Conservation (phyloP, 2,329 filamentous ascomycete genomes). For the Exophiala bonariae region DNA sequence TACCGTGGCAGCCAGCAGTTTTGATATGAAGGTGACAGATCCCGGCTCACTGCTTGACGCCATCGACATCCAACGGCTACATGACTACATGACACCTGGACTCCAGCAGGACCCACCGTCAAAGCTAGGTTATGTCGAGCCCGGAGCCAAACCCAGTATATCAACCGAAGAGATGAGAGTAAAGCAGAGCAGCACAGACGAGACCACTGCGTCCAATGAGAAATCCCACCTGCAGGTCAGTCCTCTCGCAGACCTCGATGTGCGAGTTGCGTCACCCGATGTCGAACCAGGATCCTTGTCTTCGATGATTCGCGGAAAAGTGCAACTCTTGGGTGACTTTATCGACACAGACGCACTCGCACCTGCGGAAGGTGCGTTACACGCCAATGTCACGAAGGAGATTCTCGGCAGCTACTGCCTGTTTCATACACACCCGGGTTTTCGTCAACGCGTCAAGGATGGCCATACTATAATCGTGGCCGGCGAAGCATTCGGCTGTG, state of each 20-base stretch:
- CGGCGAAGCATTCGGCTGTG: constrained; percentile 47
- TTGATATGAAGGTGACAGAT: constrained; percentile 45
- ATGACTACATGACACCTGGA: neutral
- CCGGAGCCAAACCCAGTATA: too few relatives aligned
- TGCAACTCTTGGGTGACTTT: constrained; percentile 45
- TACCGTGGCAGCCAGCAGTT: constrained; percentile 48
- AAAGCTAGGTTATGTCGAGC: neutral
- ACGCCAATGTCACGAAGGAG: constrained; percentile 26
- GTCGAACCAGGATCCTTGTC: neutral
- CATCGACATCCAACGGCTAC: constrained; percentile 29
- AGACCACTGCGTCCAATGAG: neutral
- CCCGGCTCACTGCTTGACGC: constrained; percentile 33
- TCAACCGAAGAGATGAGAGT: too few relatives aligned
- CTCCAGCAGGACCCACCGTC: neutral
- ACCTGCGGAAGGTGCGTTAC: neutral
- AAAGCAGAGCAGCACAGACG: neutral
- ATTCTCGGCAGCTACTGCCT: constrained; percentile 41
- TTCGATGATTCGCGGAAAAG: constrained; percentile 26
- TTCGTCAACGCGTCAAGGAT: constrained; percentile 37
- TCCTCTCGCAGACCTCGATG: neutral
- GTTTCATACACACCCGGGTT: constrained; percentile 40
- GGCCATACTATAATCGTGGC: constrained; percentile 46
- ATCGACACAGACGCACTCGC: constrained; percentile 45
- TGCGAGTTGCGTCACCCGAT: neutral
- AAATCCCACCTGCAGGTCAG: neutral